Base-by-base conservation (phyloP, 768 basidiomycete species). In the Naganishia kalamii region DNA sequence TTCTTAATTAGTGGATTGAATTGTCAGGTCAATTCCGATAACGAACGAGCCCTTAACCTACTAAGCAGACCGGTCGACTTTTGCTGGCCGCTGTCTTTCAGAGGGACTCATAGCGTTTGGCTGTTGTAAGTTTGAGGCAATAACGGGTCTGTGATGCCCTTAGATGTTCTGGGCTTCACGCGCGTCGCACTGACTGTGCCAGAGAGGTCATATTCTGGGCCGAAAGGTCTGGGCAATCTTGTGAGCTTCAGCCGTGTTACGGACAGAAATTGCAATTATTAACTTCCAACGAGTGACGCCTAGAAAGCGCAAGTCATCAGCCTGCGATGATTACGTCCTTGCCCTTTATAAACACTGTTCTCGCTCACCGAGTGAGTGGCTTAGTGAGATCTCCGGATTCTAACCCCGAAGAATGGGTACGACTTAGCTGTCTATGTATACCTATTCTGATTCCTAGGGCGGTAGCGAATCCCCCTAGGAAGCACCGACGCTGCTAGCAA, bases 11-110 rank as follows among this genome's bases (percentile, higher is more conserved):
- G n/a, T n/a, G 87, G 87, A 89, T 87, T 88, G 88, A 89, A 88
- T 89, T 89, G 88, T 89, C 88, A 88, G 88, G 87, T 88, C 88
- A 88, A 89, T 88, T 88, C 86, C 85, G 87, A 89, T 88, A 88
- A 88, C 85, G 85, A 89, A 88, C 84, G 87, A 89, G 87, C 88
- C 88, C 86, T 87, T 87, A 85, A 86, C 86, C 86, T 88, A 86
- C 88, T 88, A 87, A 88, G 88, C 88, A 88, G 87, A 83, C 86
- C 82, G 85, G 84, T 83, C 79, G 84, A 82, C 85, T 84, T 84
- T 82, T 70, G 86, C 83, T 85, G 85, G 85, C 83, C 83, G 82
- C 80, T 72, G 84, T 83, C 86, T 87, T 88, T 88, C 87, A 87
- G 85, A 87, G 85, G 86, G 86, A 86, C 86, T 87, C 82, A 86